Percentiles rank a stretch among this genome's conserved stretches.
Evolutionary conservation across 1,284 basidiomycete species (phyloP).

Genomic region (Jaminaea rosea): DNA sequence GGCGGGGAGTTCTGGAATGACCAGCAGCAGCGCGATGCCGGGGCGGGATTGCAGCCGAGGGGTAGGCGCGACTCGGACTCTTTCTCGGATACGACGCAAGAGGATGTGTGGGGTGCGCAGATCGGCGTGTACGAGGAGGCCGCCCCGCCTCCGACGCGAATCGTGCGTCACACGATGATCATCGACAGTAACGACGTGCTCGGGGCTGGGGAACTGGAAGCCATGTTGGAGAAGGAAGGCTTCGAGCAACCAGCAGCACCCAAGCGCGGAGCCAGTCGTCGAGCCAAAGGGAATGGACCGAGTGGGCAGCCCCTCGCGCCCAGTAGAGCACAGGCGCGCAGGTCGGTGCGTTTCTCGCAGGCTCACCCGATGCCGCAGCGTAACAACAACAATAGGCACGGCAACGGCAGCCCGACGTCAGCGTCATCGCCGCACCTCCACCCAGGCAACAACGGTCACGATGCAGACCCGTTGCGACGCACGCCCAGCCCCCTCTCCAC

Average conservation of each 20-base stretch:
- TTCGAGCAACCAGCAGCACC: slow-evolving; percentile 23
- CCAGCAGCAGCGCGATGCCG: not conserved
- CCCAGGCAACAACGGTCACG: too few species aligned
- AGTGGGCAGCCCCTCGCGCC: slow-evolving; percentile 10
- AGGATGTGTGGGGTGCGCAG: slow-evolving; percentile 75
- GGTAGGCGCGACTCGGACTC: slow-evolving; percentile 17
- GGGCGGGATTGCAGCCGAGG: not conserved
- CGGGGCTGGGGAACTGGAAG: slow-evolving; percentile 32
- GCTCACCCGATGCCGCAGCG: too few species aligned
- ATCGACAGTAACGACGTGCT: slow-evolving; percentile 28
- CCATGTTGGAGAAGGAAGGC: slow-evolving; percentile 32
- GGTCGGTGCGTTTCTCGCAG: too few species aligned
- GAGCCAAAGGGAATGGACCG: slow-evolving; percentile 8
- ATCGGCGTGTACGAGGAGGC: slow-evolving; percentile 48
- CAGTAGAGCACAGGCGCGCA: slow-evolving; percentile 1
- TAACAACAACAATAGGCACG: too few species aligned
- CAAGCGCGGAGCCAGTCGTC: slow-evolving; percentile 19
- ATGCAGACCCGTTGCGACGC: too few species aligned
- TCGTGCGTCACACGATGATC: slow-evolving; percentile 33
- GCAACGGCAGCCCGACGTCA: too few species aligned
- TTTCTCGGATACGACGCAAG: slow-evolving; percentile 53
- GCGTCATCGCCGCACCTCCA: too few species aligned
- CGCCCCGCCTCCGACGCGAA: slow-evolving; percentile 31
- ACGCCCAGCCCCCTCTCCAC: too few species aligned
- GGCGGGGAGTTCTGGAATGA: slow-evolving; percentile 61